phyloP scores from a whole-genome alignment of 2,329 filamentous ascomycete species.

The Cephalotrichum gorgonifer region DNA sequence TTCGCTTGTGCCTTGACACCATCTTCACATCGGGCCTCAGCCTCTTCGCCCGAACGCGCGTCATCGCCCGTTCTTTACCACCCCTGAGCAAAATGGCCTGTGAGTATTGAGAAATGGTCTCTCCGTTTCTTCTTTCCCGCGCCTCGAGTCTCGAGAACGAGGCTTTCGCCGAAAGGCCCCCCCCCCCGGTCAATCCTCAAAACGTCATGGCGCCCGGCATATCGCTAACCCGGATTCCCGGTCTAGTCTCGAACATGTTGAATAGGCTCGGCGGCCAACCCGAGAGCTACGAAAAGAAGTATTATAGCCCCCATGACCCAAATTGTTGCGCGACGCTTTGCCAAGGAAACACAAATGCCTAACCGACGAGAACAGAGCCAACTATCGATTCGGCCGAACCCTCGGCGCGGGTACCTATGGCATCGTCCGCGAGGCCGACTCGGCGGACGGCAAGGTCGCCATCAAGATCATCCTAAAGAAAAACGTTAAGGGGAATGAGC shows the following conservation, averaged over 20 bases:
- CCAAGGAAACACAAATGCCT: not conserved
- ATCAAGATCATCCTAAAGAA: conserved; percentile 99
- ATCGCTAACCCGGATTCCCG: not conserved
- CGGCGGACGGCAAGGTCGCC: conserved; percentile 74
- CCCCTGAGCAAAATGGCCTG: conserved; percentile 24
- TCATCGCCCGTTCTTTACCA: not conserved
- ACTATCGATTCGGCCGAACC: conserved; percentile 87
- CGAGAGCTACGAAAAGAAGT: conserved; percentile 99
- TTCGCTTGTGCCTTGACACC: not conserved
- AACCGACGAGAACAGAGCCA: conserved; percentile 48
- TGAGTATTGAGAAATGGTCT: conserved; percentile 17
- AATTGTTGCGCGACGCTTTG: not conserved
- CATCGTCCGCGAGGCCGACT: conserved; percentile 90
- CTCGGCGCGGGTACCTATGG: conserved; percentile 96
- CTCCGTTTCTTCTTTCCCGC: not conserved
- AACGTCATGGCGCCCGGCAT: not conserved
- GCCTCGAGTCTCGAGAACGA: too few species aligned
- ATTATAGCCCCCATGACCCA: conserved; percentile 16
- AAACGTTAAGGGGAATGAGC: conserved; percentile 95
- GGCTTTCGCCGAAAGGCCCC: too few species aligned
- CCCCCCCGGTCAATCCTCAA: not conserved
- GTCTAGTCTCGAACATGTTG: conserved; percentile 73
- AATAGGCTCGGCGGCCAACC: conserved; percentile 95
- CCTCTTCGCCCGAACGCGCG: not conserved
- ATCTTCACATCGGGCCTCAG: too few species aligned